Evolutionary conservation across 2,329 filamentous ascomycete species (phyloP), one percentile per base, ranked within the genome.

Genomic region (Xylariaceae sp.): DNA sequence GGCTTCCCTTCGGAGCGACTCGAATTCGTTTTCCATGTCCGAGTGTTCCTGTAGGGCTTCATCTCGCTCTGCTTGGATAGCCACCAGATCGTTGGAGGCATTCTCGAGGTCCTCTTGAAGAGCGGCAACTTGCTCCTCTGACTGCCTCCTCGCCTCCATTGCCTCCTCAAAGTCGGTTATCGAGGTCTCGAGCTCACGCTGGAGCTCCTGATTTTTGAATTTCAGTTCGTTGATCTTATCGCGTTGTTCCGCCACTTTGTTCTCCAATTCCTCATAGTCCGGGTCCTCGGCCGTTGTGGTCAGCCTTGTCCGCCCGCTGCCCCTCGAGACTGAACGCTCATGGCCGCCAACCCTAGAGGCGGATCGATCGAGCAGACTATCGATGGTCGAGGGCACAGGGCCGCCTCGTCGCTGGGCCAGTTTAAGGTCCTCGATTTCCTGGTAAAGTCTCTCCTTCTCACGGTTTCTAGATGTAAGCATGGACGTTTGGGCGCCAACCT

Each of bases 401-500:
- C 72, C 83, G 19, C 76, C 77, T 42, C 86, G 79, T 35, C 88
- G 80, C 45, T 88, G 81, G 2, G 83, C 78, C 49, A 96, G 77
- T 61, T 96, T 98, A 42, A 98, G 69, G 41, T 95, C 89, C 60
- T 98, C 92, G 42, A 96, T 96, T 56, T 98, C 90, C 54, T 94
- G 87, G 57, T 96, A 94, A 7, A 98, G 69, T 5, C 88, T 78
- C 55, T 96, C 89, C 54, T 94, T 93, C 55, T 98, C 92, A 17
- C 88, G 83, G 52, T 95, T 95, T 16, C 92, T 76, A 22, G 92
- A 96, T 1, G 90, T 95, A 21, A 98, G 72, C 87, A 98, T 96
- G 0, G 89, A 95, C 1, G 89, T 94, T 57, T 98, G 92, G 3
- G 92, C 92, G 40, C 89, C 87, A 19, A 96, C 84, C 58, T 96